Base-by-base conservation (phyloP, 1,284 basidiomycete species). In the Ceratobasidium sp. region DNA sequence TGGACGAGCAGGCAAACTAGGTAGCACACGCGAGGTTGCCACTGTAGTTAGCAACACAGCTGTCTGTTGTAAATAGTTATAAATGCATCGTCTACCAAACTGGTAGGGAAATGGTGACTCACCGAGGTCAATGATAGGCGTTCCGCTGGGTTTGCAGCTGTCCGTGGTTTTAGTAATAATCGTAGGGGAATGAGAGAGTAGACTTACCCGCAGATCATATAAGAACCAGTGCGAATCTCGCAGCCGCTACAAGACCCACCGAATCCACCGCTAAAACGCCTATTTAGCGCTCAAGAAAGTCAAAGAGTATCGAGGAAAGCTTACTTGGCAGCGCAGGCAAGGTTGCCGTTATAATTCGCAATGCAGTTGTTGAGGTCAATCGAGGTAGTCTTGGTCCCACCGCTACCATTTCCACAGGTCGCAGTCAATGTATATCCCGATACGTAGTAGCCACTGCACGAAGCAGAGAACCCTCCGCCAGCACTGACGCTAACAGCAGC, bases 161-260 rank as follows among this genome's bases (percentile, higher is more conserved):
- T 14, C 5, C 6, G 14, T 6, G 27, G 0, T 5, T 27, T 62
- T 27, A 47, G 44, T 6, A 33, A 15, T 24, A 11, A 19, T 41
- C 11, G 1, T 3, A 47, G n/a, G 4, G 41, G 3, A 22, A 1
- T 7, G 54, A 27, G 54, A 60, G n/a, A 15, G 5, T 24, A 14
- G 15, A 62, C 59, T 47, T 45, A 62, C 59, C 59, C 41, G 41
- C 59, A 62, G 17, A 62, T 62, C 59, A 62, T 62, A 14, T 62
- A 62, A 1, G 59, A 11, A 14, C 59, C 59, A 14, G 59, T 62
- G n/a, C 59, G 59, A 62, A 62, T 62, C 5, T 1, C n/a, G 24
- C 41, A 62, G 29, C 59, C 59, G 47, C 41, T 47, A 41, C 59
- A 47, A 45, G 44, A 62, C 7, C 41, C 59, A 19, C 59, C 59